Percentiles rank a stretch among this genome's conserved stretches.
Evolutionary conservation across 2,329 filamentous ascomycete species (phyloP).

Genomic region (Geosmithia putterillii): DNA sequence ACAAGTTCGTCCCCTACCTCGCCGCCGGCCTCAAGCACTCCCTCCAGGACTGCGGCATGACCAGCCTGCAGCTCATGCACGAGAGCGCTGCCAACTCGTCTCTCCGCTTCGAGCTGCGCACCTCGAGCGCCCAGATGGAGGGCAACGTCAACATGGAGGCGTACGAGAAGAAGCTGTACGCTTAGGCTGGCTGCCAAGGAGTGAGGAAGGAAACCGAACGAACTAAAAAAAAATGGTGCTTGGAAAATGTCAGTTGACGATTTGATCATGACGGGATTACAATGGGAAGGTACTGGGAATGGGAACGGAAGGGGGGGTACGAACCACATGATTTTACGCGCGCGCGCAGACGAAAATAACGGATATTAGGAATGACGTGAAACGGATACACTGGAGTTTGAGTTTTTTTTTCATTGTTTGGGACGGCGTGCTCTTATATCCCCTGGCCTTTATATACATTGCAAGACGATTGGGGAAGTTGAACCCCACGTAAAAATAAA

Average conservation of each 20-base stretch:
- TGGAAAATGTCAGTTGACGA: constrained; percentile 5
- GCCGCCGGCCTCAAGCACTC: constrained; percentile 94
- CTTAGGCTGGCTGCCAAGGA: constrained; percentile 28
- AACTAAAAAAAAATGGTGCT: neutral
- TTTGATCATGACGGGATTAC: too few species aligned
- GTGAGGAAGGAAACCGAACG: neutral
- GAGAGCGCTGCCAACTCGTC: constrained; percentile 59
- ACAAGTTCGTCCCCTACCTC: constrained; percentile 92
- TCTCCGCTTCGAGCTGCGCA: constrained; percentile 88
- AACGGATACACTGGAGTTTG: neutral
- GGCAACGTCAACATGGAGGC: constrained; percentile 97
- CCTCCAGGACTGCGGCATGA: constrained; percentile 85
- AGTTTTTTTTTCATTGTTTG: neutral
- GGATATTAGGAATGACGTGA: neutral
- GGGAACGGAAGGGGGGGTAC: too few species aligned
- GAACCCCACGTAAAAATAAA: neutral
- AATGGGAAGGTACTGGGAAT: too few species aligned
- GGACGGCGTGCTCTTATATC: neutral
- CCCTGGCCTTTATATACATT: neutral
- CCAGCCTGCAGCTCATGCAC: constrained; percentile 68
- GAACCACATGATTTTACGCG: too few species aligned
- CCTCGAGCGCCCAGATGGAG: constrained; percentile 88
- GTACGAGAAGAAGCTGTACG: constrained; percentile 99
- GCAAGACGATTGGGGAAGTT: neutral
- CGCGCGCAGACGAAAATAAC: neutral